These are phyloP conservation scores for Solanum verrucosum DNA, from an alignment of 257 asterid species.

Conservation along the genomic window DNA sequence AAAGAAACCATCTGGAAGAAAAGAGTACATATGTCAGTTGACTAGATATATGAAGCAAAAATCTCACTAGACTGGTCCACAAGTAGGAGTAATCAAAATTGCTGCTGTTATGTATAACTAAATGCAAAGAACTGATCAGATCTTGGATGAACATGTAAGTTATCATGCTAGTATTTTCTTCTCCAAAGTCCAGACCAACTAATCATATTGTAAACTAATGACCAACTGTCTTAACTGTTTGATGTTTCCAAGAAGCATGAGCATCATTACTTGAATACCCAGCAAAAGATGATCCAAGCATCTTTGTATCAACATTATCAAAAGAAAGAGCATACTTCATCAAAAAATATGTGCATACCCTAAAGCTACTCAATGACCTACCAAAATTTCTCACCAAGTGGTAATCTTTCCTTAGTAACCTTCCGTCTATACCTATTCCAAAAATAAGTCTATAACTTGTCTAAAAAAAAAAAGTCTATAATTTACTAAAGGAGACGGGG, in stretches of 20 bases:
- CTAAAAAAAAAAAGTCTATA: not conserved
- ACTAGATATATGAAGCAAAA: not conserved
- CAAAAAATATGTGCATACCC: not conserved
- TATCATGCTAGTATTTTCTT: not conserved
- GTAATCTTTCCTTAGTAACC: not conserved
- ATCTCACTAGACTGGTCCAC: not conserved
- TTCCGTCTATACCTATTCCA: not conserved
- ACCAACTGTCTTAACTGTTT: not conserved
- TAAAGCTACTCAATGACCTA: not conserved
- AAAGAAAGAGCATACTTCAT: not conserved
- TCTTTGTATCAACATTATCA: not conserved
- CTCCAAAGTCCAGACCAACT: not conserved
- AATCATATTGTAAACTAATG: not conserved
- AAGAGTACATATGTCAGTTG: slow-evolving; percentile 1
- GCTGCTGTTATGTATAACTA: not conserved
- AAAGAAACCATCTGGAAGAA: slow-evolving; percentile 55
- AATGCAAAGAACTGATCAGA: not conserved
- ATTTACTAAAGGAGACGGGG: not conserved
- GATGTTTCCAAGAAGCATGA: not conserved
- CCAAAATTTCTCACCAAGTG: not conserved
- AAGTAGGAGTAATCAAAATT: not conserved
- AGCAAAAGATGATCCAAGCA: not conserved
- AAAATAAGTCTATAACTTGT: not conserved
- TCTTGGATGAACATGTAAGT: not conserved
- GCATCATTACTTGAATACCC: not conserved